Base-by-base conservation (phyloP, 306 rosid genomes). In the Quercus berberidifolia region DNA sequence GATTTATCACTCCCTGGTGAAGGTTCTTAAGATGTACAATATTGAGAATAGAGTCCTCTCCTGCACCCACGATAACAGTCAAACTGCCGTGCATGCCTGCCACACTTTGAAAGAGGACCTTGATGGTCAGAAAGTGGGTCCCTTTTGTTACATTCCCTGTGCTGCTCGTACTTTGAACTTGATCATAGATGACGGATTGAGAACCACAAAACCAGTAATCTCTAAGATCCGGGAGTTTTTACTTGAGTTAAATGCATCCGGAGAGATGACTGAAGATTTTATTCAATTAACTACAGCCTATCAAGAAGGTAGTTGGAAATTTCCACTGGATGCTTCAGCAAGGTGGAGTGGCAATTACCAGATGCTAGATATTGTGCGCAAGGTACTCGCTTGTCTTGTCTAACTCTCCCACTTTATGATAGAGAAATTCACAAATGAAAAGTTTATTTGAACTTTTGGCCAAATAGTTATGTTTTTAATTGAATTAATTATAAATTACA, bases 301-400 rank as follows among this genome's bases (percentile, higher is more conserved):
- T 82, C 97, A 91, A 79, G 98, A 96, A 93, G 92, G 91, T 75
- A 85, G 82, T 43, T 96, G 99, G 99, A 96, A 90, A 78, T 84
- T 85, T 85, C 99, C 99, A 19, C 94, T 96, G 52, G 99, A 96
- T 85, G 82, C 92, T 83, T 93, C 98, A 21, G 79, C 94, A 43
- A 83, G 93, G 78, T 96, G 99, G 99, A 95, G 94, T 75, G 98
- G 98, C 79, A 86, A 86, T 80, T 95, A 91, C 90, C 99, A 93
- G 87, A 91, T 93, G 98, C 97, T 95, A 57, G 97, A 93, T 83
- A 81, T 95, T 59, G 96, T 88, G 49, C 81, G 82, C 81, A 95
- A 95, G 99, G 99, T 95, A 88, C 71, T 73, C 84, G 21, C 73
- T 77, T 23, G 59, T 57, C 10, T 73, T 60, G 35, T 75, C 46